phyloP scores from a whole-genome alignment of 2,329 filamentous ascomycete species.

The Neoarthrinium moseri region DNA sequence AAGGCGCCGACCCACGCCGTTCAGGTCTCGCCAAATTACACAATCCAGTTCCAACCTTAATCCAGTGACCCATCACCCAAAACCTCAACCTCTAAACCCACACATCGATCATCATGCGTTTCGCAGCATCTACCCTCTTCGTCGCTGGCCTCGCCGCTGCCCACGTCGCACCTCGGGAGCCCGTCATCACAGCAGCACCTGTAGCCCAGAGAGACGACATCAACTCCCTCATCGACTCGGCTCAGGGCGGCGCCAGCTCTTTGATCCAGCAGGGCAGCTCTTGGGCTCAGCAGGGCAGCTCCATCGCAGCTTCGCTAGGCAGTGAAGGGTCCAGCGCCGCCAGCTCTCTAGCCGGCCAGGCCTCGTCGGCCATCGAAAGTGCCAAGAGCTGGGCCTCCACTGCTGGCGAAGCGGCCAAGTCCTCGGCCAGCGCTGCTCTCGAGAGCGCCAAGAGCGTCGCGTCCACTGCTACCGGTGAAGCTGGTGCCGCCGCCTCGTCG shows the following conservation, averaged over 20 bases:
- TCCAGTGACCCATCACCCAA: not conserved
- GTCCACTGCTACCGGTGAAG: slow-evolving; percentile 17
- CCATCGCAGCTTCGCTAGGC: slow-evolving; percentile 9
- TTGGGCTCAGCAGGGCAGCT: slow-evolving; percentile 14
- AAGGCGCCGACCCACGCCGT: too few species aligned
- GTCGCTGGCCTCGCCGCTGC: slow-evolving; percentile 16
- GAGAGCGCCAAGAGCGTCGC: slow-evolving; percentile 20
- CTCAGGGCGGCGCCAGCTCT: slow-evolving; percentile 12
- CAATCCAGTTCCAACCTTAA: not conserved
- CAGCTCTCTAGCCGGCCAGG: slow-evolving; percentile 10
- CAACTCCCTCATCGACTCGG: not conserved
- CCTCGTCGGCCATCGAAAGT: slow-evolving; percentile 10
- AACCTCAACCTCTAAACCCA: not conserved
- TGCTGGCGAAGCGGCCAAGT: slow-evolving; percentile 13
- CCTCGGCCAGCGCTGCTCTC: slow-evolving; percentile 16
- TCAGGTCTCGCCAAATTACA: not conserved
- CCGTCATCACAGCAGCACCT: slow-evolving; percentile 20
- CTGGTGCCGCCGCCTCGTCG: slow-evolving; percentile 12
- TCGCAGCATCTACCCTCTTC: slow-evolving; percentile 16
- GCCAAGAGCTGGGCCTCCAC: slow-evolving; percentile 14
- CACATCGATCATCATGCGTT: slow-evolving; percentile 14
- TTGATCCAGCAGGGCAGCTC: too few species aligned
- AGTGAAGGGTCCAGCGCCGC: slow-evolving; percentile 12
- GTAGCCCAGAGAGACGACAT: slow-evolving; percentile 13
- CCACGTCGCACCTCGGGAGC: slow-evolving; percentile 15